Base-by-base conservation (phyloP, 768 basidiomycete species). In the Tulasnella sp. region DNA sequence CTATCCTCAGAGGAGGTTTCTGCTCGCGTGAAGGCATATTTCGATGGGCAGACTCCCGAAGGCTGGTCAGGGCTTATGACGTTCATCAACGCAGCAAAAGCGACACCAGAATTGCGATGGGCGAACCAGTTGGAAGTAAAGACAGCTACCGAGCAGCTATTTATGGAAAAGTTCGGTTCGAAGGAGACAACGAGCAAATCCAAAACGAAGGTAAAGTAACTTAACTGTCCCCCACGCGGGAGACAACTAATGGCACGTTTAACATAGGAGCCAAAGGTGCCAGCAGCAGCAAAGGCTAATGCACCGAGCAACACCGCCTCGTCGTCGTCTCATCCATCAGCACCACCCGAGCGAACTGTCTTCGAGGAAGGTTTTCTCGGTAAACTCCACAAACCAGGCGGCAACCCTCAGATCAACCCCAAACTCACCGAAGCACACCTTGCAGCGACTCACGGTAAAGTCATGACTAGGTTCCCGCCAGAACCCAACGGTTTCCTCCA, bases 401-500 rank as follows among this genome's bases (percentile, higher is more conserved):
- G 78, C 68, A 99, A 97, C 73, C 84, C 87, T 23, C 96, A 99
- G 71, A 78, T 88, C 42, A 78, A 83, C 60, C 79, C 85, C 2
- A 77, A 79, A 52, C 80, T 96, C 53, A 85, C 86, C 48, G 84
- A 90, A 63, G 76, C 81, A 58, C 96, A 99, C 69, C 74, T 98
- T 42, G 77, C 80, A 7, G 77, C 77, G 4, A 98, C 96, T 0
- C 80, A 79, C 13, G 89, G 92, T 7, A 75, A 80, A 51, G 94
- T 98, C 3, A 85, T 85, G 75, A 99, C 96, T 10, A 89, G 96
- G 41, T 99, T 99, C 73, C 96, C 96, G 24, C 96, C 96, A 1
- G 96, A 99, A 73, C 96, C 96, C 3, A 99, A 99, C 69, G 96
- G 96, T 11, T 98, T 80, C 73, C 78, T 98, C 42, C 96, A 92